These are phyloP conservation scores for Ceratobasidium sp. DNA, from an alignment of 1,284 basidiomycete genomes.

Conservation along the genomic window DNA sequence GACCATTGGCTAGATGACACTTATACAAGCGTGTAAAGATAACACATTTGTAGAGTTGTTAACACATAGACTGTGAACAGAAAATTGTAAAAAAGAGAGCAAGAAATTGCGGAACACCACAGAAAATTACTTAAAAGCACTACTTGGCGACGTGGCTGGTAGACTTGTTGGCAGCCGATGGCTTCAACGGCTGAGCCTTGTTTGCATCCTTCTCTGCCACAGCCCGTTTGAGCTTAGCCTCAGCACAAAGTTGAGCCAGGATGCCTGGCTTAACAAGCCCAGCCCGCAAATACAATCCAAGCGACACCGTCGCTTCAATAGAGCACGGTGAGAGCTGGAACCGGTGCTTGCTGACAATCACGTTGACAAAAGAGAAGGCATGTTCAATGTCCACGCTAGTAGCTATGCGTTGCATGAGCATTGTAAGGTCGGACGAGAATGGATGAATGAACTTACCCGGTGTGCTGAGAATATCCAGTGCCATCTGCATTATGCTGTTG, in stretches of 20 bases:
- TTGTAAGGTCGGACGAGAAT: background rate
- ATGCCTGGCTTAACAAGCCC: background rate
- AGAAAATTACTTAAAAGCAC: too few species aligned
- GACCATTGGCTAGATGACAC: too few species aligned
- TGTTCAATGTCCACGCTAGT: conserved; percentile 6
- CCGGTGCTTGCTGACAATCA: background rate
- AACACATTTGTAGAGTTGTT: too few species aligned
- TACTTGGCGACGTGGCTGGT: too few species aligned
- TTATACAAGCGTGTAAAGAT: too few species aligned
- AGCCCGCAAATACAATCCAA: background rate
- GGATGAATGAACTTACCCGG: background rate
- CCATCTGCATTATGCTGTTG: conserved; percentile 19
- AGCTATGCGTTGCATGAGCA: background rate
- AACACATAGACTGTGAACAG: too few species aligned
- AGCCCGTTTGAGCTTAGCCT: background rate
- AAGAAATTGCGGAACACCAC: too few species aligned
- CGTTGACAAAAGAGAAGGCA: background rate
- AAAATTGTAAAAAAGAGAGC: too few species aligned
- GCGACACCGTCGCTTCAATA: background rate
- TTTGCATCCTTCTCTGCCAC: background rate
- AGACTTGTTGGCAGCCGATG: too few species aligned
- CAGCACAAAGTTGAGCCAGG: background rate
- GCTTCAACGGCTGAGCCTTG: too few species aligned
- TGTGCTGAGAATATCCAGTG: background rate
- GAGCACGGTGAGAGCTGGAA: background rate